A percentile compares a stretch with the other conserved stretches of the same genome.
Evolutionary conservation across 2,329 filamentous ascomycete genomes (phyloP).

Genomic region (Corynespora cassiicola): DNA sequence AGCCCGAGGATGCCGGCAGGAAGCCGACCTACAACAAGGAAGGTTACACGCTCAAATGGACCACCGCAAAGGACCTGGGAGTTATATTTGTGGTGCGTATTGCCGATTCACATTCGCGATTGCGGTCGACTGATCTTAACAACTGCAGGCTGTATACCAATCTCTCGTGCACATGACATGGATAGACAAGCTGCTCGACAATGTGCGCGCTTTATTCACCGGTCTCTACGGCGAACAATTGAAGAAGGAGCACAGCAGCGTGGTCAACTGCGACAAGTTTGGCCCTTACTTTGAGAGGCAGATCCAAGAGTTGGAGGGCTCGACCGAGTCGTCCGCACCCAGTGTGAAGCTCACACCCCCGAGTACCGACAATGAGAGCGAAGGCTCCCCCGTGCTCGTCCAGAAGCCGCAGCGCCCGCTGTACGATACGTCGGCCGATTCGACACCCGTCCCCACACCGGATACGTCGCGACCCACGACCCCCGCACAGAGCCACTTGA

Average conservation of each 20-base stretch:
- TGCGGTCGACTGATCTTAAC: constrained; percentile 7
- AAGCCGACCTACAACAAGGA: constrained; percentile 86
- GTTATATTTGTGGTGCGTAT: constrained; percentile 87
- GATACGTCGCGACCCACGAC: constrained; percentile 81
- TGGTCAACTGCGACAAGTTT: constrained; percentile 78
- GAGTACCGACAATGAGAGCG: constrained; percentile 58
- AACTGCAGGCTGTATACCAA: constrained; percentile 85
- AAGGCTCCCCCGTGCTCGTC: constrained; percentile 60
- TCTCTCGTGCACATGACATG: constrained; percentile 93
- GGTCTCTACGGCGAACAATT: constrained; percentile 89
- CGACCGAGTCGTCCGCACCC: constrained; percentile 46
- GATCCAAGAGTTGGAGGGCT: constrained; percentile 77
- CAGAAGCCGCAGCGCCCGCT: constrained; percentile 49
- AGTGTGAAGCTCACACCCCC: constrained; percentile 60
- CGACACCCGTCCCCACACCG: constrained; percentile 73
- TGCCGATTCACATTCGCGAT: constrained; percentile 1
- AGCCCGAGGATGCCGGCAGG: constrained; percentile 65
- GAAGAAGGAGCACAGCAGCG: constrained; percentile 77
- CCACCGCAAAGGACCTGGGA: constrained; percentile 87
- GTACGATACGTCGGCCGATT: constrained; percentile 66
- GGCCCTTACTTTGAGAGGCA: constrained; percentile 96
- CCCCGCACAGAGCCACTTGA: constrained; percentile 69
- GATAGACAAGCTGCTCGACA: constrained; percentile 96
- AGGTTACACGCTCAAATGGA: constrained; percentile 95
- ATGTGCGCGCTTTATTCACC: constrained; percentile 90